phyloP scores from a whole-genome alignment of 306 rosid genomes.

The Cucurbita moschata region DNA sequence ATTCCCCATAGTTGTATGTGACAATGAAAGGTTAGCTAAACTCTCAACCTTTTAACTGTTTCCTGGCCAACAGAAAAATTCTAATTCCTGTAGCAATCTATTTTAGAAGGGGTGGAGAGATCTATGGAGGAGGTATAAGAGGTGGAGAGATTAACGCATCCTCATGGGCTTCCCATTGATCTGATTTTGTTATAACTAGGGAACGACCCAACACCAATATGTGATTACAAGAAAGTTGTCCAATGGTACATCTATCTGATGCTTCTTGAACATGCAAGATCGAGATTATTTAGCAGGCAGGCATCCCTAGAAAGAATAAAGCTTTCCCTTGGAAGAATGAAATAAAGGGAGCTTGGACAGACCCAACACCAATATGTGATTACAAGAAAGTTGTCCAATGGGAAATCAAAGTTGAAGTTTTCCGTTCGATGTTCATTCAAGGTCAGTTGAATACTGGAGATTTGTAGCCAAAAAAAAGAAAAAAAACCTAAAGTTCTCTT shows the following conservation, averaged over 20 bases:
- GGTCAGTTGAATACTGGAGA: neutral
- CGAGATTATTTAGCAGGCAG: neutral
- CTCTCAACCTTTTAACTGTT: neutral
- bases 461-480: neutral
- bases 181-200: no score
- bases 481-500: neutral
- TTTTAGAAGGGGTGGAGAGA: neutral
- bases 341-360: no score
- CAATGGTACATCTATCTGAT: neutral
- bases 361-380: no score
- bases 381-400: no score
- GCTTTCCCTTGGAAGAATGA: no score
- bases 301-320: neutral
- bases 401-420: neutral
- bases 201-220: no score
- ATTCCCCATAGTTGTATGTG: neutral
- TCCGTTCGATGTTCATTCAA: neutral
- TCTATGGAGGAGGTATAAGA: neutral
- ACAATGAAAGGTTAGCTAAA: neutral
- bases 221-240: no score
- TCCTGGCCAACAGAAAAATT: neutral
- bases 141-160: neutral
- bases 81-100: neutral
- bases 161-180: neutral
- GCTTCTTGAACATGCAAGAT: neutral